These are phyloP conservation scores for Dimocarpus longan DNA, from an alignment of 345 rosid species.

Conservation along the genomic window DNA sequence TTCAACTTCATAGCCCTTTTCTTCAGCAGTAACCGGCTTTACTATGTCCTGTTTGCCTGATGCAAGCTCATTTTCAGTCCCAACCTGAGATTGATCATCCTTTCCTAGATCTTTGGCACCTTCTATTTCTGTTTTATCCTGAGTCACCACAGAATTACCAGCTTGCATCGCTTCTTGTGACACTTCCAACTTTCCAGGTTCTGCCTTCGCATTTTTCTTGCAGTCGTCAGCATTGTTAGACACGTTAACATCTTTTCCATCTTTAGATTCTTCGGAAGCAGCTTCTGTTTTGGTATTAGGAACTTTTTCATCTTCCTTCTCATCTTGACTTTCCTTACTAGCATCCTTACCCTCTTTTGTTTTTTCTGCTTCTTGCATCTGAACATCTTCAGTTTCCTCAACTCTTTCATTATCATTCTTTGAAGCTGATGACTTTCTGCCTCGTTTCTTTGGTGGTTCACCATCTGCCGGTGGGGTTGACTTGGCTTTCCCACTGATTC, in stretches of 20 bases:
- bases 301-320: constrained; percentile 30
- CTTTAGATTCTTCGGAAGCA: constrained; percentile 26
- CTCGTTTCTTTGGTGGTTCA: constrained; percentile 59
- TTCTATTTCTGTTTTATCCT: constrained; percentile 19
- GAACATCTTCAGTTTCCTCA: constrained; percentile 40
- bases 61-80: constrained; percentile 20
- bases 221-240: constrained; percentile 28
- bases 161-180: constrained; percentile 11
- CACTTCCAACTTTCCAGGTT: constrained; percentile 23
- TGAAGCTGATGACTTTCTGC: constrained; percentile 47
- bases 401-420: constrained; percentile 46
- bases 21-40: constrained; percentile 15
- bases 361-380: constrained; percentile 42
- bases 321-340: constrained; percentile 25
- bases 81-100: constrained; percentile 28
- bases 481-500: constrained; percentile 65
- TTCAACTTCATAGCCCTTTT: constrained; percentile 22
- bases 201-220: constrained; percentile 26
- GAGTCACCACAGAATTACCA: constrained; percentile 22
- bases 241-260: constrained; percentile 26
- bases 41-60: constrained; percentile 23
- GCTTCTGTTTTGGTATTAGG: constrained; percentile 16
- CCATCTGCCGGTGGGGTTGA: constrained; percentile 36
- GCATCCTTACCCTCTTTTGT: constrained; percentile 33
- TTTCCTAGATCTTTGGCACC: constrained; percentile 26